Evolutionary conservation across 2,329 filamentous ascomycete genomes (phyloP).

Genomic region (Fusarium annulatum): DNA sequence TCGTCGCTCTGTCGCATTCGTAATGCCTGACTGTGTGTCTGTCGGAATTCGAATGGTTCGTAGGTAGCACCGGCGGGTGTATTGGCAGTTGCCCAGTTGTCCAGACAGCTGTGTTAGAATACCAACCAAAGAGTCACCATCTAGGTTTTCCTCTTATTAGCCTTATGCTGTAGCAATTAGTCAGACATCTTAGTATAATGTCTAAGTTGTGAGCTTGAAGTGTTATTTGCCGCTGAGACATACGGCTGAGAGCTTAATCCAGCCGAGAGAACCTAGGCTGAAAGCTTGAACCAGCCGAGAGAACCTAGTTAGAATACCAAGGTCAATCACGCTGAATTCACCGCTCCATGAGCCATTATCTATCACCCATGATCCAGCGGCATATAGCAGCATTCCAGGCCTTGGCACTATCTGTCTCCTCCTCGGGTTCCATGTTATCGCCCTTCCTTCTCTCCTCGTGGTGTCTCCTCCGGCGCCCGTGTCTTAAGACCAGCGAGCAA

Average conservation of each 20-base stretch:
- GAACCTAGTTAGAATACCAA: rapidly evolving
- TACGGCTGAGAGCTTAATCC: too few relatives aligned
- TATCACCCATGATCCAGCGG: background rate
- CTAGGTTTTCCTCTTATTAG: too few relatives aligned
- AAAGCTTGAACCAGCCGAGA: too few relatives aligned
- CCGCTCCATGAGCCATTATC: background rate
- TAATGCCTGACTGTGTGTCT: rapidly evolving
- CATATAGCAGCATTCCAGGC: background rate
- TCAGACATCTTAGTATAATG: too few relatives aligned
- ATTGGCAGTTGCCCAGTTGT: too few relatives aligned
- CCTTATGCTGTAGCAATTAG: too few relatives aligned
- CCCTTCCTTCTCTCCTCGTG: rapidly evolving
- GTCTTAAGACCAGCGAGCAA: background rate
- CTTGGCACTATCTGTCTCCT: background rate
- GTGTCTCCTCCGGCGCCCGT: background rate
- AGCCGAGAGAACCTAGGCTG: too few relatives aligned
- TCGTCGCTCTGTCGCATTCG: background rate
- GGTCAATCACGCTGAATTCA: background rate
- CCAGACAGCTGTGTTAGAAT: background rate
- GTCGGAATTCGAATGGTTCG: rapidly evolving
- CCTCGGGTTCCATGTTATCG: background rate
- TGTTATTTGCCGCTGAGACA: too few relatives aligned
- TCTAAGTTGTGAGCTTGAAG: too few relatives aligned
- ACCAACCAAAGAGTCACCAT: too few relatives aligned
- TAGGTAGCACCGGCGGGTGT: background rate